Conservation (phyloP, 2,329 filamentous ascomycete species). For the Aspergillus tubingensis region DNA sequence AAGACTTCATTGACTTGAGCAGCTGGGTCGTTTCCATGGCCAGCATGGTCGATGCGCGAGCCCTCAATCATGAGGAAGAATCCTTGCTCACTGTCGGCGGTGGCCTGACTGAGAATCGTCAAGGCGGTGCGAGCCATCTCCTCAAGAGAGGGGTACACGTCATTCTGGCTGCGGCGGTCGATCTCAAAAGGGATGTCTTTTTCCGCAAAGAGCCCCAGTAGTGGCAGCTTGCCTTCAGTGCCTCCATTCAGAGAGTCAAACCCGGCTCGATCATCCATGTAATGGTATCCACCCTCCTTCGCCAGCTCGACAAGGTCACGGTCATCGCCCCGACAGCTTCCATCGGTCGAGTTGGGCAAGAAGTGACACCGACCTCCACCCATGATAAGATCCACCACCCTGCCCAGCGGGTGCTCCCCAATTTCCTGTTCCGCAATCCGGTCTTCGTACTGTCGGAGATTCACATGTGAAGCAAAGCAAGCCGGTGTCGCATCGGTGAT, state of each 20-base stretch:
- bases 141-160: conserved; percentile 82
- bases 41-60: conserved; percentile 92
- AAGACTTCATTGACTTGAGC: conserved; percentile 88
- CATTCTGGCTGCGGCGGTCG: conserved; percentile 76
- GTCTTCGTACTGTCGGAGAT: conserved; percentile 78
- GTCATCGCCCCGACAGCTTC: conserved; percentile 79
- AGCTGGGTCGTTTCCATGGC: conserved; percentile 79
- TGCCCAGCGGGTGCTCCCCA: conserved; percentile 81
- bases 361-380: conserved; percentile 95
- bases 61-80: conserved; percentile 99
- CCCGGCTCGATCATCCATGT: conserved; percentile 68
- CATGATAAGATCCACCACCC: conserved; percentile 87
- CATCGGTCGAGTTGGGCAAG: conserved; percentile 74
- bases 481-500: conserved; percentile 96
- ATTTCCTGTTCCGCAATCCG: conserved; percentile 90
- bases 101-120: conserved; percentile 75
- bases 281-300: conserved; percentile 76
- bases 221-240: conserved; percentile 69
- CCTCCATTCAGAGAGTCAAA: conserved; percentile 76
- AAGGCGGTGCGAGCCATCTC: conserved; percentile 89
- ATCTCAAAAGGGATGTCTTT: conserved; percentile 90
- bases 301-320: conserved; percentile 75
- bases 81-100: conserved; percentile 79
- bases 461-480: conserved; percentile 88
- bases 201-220: conserved; percentile 81